A percentile compares a stretch with the other conserved stretches of the same genome.
phyloP scores from a whole-genome alignment of 805 yeast genomes.

The Priceomyces fermenticarens region DNA sequence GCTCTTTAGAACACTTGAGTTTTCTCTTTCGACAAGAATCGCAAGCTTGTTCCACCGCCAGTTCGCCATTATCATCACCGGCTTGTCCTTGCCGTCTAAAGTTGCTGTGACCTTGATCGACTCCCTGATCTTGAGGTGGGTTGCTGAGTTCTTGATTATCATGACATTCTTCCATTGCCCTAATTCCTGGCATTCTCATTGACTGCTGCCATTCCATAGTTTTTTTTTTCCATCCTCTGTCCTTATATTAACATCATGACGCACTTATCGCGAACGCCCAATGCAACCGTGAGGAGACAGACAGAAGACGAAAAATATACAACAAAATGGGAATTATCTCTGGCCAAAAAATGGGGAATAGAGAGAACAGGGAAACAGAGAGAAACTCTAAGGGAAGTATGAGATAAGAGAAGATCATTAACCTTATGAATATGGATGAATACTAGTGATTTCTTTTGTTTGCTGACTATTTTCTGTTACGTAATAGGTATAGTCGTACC shows the following conservation, averaged over 20 bases:
- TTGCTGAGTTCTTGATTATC: too few species aligned
- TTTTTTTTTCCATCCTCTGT: not conserved
- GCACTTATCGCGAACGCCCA: constrained; percentile 4
- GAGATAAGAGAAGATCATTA: too few species aligned
- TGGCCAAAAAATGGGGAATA: too few species aligned
- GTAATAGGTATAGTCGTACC: too few species aligned
- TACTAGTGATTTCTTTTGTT: too few species aligned
- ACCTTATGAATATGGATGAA: too few species aligned
- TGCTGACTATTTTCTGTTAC: too few species aligned
- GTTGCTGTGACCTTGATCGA: not conserved
- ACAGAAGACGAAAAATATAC: not conserved
- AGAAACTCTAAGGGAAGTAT: too few species aligned
- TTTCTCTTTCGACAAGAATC: constrained; percentile 33
- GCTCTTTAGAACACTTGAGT: constrained; percentile 30
- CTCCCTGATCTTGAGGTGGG: too few species aligned
- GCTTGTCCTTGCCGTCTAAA: not conserved
- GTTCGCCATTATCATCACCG: not conserved
- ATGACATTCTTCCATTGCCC: too few species aligned
- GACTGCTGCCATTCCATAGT: constrained; percentile 1
- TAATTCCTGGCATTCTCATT: not conserved
- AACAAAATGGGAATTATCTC: too few species aligned
- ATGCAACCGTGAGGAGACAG: constrained; percentile 4
- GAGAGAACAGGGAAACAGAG: too few species aligned
- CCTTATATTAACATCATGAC: not conserved
- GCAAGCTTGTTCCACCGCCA: constrained; percentile 29